phyloP scores from a whole-genome alignment of 2,329 filamentous ascomycete genomes.

The Fusarium pilosicola region DNA sequence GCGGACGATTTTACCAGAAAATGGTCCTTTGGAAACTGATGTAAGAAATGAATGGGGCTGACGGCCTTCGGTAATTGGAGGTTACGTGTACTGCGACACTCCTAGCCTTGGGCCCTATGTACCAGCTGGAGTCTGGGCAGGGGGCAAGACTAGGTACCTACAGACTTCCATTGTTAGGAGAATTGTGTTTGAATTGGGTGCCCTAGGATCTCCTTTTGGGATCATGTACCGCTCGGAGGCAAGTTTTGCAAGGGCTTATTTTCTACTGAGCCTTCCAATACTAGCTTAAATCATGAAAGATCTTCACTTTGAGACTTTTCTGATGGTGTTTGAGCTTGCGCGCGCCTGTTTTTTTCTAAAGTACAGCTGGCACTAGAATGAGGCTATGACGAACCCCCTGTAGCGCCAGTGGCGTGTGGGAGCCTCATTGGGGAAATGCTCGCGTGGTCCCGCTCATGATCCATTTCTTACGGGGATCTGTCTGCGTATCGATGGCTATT shows the following conservation, averaged over 20 bases:
- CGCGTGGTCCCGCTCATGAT: slow-evolving; percentile 35
- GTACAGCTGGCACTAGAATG: slow-evolving; percentile 8
- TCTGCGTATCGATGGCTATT: neutral
- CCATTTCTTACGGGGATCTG: neutral
- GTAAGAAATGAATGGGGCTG: slow-evolving; percentile 33
- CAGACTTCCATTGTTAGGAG: neutral
- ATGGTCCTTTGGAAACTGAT: slow-evolving; percentile 21
- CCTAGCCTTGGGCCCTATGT: neutral
- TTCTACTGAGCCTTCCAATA: neutral
- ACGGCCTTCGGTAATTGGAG: slow-evolving; percentile 26
- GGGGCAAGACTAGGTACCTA: neutral
- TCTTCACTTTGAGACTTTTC: neutral
- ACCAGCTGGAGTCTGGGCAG: neutral
- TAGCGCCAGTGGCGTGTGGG: slow-evolving; percentile 13
- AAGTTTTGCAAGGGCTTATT: neutral
- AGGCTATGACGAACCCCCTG: slow-evolving; percentile 26
- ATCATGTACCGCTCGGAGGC: neutral
- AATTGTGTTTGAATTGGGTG: neutral
- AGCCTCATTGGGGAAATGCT: slow-evolving; percentile 42
- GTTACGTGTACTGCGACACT: slow-evolving; percentile 34
- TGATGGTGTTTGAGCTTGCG: slow-evolving; percentile 31
- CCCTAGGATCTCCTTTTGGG: neutral
- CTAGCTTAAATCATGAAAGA: neutral
- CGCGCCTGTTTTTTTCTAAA: slow-evolving; percentile 20
- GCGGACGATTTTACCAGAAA: slow-evolving; percentile 4